Conservation (phyloP, 2,329 filamentous ascomycete genomes). For the Aspergillus uvarum region DNA sequence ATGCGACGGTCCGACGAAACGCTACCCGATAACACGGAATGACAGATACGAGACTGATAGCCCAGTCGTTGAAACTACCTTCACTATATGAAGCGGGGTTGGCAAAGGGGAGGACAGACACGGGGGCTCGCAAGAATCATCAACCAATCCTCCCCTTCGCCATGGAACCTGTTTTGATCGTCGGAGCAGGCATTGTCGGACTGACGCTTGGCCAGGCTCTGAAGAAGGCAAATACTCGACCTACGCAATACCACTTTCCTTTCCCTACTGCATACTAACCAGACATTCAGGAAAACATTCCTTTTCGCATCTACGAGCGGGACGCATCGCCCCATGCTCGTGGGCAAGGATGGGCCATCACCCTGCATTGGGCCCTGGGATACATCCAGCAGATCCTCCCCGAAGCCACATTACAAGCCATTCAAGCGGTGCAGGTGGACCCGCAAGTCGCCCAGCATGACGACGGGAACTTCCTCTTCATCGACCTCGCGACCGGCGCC, state of each 20-base stretch:
- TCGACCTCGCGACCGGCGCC: slow-evolving; percentile 30
- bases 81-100: too few species aligned
- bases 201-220: slow-evolving; percentile 27
- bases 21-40: neutral
- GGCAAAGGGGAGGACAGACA: too few species aligned
- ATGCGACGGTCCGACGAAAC: slow-evolving; percentile 22
- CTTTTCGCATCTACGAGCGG: slow-evolving; percentile 33
- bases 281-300: slow-evolving; percentile 14
- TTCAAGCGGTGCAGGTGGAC: slow-evolving; percentile 26
- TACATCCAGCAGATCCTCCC: slow-evolving; percentile 24
- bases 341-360: slow-evolving; percentile 30
- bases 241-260: too few species aligned
- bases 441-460: slow-evolving; percentile 24
- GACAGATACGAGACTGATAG: neutral
- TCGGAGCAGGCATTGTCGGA: slow-evolving; percentile 29
- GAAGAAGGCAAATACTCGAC: slow-evolving; percentile 10
- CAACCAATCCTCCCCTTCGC: too few species aligned
- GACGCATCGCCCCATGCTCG: slow-evolving; percentile 26
- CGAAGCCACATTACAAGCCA: slow-evolving; percentile 14
- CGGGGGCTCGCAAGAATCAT: too few species aligned
- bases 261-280: too few species aligned
- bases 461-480: slow-evolving; percentile 29
- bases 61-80: too few species aligned
- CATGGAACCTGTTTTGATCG: slow-evolving; percentile 27
- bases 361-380: slow-evolving; percentile 28